Base-by-base conservation (phyloP, 495 filamentous ascomycete species). In the Tuber umbilicatum region DNA sequence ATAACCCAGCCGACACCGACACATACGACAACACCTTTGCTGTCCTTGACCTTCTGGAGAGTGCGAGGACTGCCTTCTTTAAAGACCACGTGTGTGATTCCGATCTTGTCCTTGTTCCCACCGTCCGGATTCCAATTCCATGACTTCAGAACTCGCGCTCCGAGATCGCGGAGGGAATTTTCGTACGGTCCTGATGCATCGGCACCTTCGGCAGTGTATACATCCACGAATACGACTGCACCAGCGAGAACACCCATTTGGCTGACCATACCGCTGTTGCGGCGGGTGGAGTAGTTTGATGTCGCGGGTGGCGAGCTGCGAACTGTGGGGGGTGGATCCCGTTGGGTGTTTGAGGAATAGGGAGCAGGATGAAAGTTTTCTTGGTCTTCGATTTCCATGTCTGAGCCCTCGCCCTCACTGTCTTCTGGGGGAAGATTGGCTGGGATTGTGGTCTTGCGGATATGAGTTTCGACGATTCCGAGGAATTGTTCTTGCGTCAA, bases 41-140 rank as follows among this genome's bases (percentile, higher is more conserved):
- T 90, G 76, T 91, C 87, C 71, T 90, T 86, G 12, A 96, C 92
- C 83, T 97, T 97, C 83, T 97, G 91, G 71, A 97, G 82, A 0
- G 94, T 97, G 45, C 91, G 88, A 72, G 92, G 89, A 14, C 91
- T 91, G 64, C 95, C 95, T 84, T 97, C 95, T 81, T 97, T 97
- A 84, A 92, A 99, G 2, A 99, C 89, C 1, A 99, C 92, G 80
- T 99, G 95, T 6, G 95, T 99, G 81, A 97, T 94, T 4, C 92
- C 92, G 43, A 96, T 86, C 82, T 90, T 92, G 19, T 76, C 71
- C 38, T 79, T 76, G 35, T 72, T 70, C 16, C 83, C 77, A 27
- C 83, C 83, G 14, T 85, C 81, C 14, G 91, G 91, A 75, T 93
- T 95, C 93, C 93, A 97, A 19, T 87, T 87, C 95, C 95, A 99